Conservation (phyloP, 345 rosid species). For the Boechera stricta region DNA sequence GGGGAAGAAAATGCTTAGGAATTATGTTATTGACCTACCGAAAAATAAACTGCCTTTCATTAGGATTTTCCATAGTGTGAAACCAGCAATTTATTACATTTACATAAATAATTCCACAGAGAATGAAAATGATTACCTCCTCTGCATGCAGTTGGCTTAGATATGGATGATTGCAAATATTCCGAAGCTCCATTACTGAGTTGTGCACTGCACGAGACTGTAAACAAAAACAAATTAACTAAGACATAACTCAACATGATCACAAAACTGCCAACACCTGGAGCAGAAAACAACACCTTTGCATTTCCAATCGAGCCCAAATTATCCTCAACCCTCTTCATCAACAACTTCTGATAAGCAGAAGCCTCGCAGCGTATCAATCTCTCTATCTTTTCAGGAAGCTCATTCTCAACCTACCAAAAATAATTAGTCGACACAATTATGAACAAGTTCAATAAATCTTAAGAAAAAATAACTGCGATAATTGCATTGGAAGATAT, state of each 20-base stretch:
- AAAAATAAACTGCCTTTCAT: conserved; percentile 5
- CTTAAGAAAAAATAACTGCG: neutral
- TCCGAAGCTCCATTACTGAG: conserved; percentile 95
- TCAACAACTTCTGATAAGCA: conserved; percentile 91
- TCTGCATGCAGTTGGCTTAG: conserved; percentile 79
- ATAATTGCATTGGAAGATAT: neutral
- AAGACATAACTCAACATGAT: conserved; percentile 43
- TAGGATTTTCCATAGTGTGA: neutral
- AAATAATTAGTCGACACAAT: conserved; percentile 49
- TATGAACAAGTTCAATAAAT: conserved; percentile 39
- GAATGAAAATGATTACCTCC: conserved; percentile 83
- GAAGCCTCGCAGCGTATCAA: conserved; percentile 91
- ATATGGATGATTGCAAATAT: conserved; percentile 94
- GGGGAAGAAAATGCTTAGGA: conserved; percentile 80
- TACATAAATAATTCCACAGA: conserved; percentile 53
- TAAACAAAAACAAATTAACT: conserved; percentile 31
- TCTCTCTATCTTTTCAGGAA: conserved; percentile 93
- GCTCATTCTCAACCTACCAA: conserved; percentile 83
- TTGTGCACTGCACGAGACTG: conserved; percentile 92
- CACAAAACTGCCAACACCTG: conserved; percentile 21
- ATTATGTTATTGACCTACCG: conserved; percentile 62
- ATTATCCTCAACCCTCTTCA: conserved; percentile 95
- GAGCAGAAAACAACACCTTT: conserved; percentile 60
- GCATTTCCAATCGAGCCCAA: conserved; percentile 86
- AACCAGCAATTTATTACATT: conserved; percentile 3